phyloP scores from a whole-genome alignment of 305 asterid genomes.

The Plantago lanceolata region DNA sequence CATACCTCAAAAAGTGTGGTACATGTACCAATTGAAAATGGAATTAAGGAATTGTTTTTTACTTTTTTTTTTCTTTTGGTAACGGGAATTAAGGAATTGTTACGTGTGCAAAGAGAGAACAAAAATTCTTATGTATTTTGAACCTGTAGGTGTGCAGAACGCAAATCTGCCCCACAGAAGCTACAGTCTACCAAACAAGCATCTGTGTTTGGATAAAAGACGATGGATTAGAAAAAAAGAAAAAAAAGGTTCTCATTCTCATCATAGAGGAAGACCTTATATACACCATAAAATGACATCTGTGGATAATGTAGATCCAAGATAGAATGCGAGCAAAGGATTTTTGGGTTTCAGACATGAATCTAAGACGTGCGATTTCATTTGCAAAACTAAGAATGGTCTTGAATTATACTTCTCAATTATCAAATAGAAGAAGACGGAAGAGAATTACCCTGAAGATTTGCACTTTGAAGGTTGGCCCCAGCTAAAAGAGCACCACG shows the following conservation, averaged over 20 bases:
- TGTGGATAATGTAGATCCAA: not conserved
- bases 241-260: conserved; percentile 19
- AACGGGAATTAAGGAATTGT: no score
- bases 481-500: conserved; percentile 91
- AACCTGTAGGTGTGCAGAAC: conserved; percentile 93
- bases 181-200: conserved; percentile 84
- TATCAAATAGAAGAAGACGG: conserved; percentile 13
- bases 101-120: conserved; percentile 8
- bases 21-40: not conserved
- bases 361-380: not conserved
- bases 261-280: not conserved
- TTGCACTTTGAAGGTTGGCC: conserved; percentile 93
- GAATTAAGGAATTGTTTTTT: no score
- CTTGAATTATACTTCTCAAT: conserved; percentile 6
- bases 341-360: not conserved
- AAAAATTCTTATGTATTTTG: conserved; percentile 14
- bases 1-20: not conserved
- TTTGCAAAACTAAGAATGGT: conserved; percentile 9
- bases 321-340: not conserved
- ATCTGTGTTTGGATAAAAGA: conserved; percentile 47
- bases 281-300: not conserved
- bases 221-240: conserved; percentile 11
- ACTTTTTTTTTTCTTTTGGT: no score
- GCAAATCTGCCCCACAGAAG: conserved; percentile 87
- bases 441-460: conserved; percentile 63